A percentile compares a stretch with the other conserved stretches of the same genome.
These are phyloP conservation scores for Eucalyptus regnans DNA, from an alignment of 345 rosid species.

Conservation along the genomic window DNA sequence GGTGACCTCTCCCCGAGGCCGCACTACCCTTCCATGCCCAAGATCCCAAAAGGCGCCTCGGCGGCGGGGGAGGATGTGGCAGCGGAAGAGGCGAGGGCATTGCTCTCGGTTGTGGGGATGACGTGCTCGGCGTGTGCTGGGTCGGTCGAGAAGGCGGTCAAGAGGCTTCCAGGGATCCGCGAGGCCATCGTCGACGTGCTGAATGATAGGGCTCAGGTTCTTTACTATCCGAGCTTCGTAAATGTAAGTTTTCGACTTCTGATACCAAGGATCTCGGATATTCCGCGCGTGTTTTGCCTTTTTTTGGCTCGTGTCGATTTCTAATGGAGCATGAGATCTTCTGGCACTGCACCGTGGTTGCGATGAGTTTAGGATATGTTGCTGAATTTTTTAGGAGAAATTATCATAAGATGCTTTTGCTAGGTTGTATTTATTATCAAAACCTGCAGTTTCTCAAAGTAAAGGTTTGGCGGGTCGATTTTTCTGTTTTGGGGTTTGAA, in stretches of 20 bases:
- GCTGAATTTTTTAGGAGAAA: background rate
- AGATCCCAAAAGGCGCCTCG: constrained; percentile 42
- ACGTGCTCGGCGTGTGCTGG: constrained; percentile 91
- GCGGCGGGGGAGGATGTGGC: constrained; percentile 2
- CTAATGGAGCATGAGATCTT: background rate
- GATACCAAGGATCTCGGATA: background rate
- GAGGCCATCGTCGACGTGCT: constrained; percentile 73
- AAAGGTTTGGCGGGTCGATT: background rate
- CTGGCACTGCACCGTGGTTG: background rate
- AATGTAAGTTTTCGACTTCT: constrained; percentile 23
- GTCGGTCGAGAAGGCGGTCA: constrained; percentile 83
- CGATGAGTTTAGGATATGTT: background rate
- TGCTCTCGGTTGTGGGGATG: constrained; percentile 72
- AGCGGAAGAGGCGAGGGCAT: constrained; percentile 27
- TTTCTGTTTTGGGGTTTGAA: background rate
- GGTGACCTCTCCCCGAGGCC: constrained; percentile 36
- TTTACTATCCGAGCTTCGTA: constrained; percentile 47
- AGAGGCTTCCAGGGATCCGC: constrained; percentile 71
- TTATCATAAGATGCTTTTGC: background rate
- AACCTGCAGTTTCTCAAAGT: background rate
- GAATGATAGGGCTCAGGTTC: constrained; percentile 54
- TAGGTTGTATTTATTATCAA: background rate
- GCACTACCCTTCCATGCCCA: constrained; percentile 59
- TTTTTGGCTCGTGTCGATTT: background rate
- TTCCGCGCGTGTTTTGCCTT: background rate